Evolutionary conservation across 2,329 filamentous ascomycete genomes (phyloP).

Genomic region (Trichoderma arundinaceum): DNA sequence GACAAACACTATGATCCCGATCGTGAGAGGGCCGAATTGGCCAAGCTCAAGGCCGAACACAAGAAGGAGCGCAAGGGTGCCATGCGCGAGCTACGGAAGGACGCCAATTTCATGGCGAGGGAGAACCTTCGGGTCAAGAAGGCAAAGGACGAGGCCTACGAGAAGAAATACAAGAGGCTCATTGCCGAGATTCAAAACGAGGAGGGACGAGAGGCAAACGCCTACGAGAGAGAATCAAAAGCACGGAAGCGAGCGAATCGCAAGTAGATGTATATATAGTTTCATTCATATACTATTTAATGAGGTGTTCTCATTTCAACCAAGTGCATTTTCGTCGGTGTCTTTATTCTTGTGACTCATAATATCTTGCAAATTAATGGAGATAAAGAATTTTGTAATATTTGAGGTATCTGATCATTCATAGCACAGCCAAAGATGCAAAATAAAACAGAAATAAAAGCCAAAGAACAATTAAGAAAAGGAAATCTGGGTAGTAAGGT

Average conservation of each 20-base stretch:
- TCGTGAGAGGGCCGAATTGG: constrained; percentile 82
- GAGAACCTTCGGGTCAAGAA: constrained; percentile 93
- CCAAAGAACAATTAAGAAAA: too few species aligned
- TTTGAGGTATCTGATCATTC: too few species aligned
- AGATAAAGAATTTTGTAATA: too few species aligned
- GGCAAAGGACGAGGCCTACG: constrained; percentile 89
- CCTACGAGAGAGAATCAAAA: constrained; percentile 85
- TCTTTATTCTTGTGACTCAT: neutral
- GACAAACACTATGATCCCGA: constrained; percentile 97
- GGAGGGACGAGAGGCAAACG: constrained; percentile 84
- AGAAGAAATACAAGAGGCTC: constrained; percentile 91
- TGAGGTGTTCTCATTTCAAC: constrained; percentile 11
- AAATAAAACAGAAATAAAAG: neutral
- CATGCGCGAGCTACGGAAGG: constrained; percentile 91
- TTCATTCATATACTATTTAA: constrained; percentile 12
- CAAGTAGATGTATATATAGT: constrained; percentile 26
- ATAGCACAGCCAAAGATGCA: too few species aligned
- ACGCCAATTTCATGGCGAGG: constrained; percentile 89
- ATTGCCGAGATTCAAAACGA: constrained; percentile 95
- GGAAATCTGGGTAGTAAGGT: too few species aligned
- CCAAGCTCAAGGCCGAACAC: constrained; percentile 86
- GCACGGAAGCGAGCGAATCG: constrained; percentile 67
- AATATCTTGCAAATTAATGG: neutral
- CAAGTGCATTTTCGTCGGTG: neutral
- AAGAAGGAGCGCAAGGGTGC: constrained; percentile 96